Evolutionary conservation across 176 grass and related monocot genomes (phyloP).

Genomic region (Secale cereale): DNA sequence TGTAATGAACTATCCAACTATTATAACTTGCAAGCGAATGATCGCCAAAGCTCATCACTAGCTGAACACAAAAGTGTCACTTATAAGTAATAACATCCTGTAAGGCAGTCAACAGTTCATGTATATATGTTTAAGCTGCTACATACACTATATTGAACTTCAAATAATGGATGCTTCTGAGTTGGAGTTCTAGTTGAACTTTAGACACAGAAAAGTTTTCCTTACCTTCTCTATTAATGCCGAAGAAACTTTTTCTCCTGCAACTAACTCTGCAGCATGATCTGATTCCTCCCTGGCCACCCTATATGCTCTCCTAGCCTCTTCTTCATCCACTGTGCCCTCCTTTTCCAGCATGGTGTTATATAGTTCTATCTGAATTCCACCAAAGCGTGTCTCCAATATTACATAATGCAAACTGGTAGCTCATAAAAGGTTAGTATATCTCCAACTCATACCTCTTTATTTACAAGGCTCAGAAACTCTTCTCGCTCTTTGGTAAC

Average conservation of each 20-base stretch:
- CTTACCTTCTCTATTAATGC: constrained; percentile 91
- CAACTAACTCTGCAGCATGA: constrained; percentile 65
- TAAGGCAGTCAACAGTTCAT: neutral
- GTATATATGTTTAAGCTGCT: constrained; percentile 4
- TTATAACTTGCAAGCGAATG: neutral
- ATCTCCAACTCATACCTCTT: constrained; percentile 58
- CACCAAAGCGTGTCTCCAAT: neutral
- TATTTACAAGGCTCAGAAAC: constrained; percentile 90
- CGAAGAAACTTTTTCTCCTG: constrained; percentile 68
- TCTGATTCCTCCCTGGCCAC: constrained; percentile 77
- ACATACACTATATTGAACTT: neutral
- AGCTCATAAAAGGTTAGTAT: neutral
- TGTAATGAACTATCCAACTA: constrained; percentile 11
- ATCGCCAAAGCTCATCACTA: neutral
- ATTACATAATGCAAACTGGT: constrained; percentile 30
- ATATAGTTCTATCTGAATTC: constrained; percentile 87
- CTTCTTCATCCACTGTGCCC: constrained; percentile 91
- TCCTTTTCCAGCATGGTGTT: constrained; percentile 81
- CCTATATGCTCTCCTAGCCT: constrained; percentile 81
- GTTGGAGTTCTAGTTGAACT: constrained; percentile 8
- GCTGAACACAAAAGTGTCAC: neutral
- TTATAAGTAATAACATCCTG: neutral
- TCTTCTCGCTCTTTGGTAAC: constrained; percentile 85
- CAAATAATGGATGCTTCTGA: neutral
- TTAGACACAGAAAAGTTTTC: neutral